Evolutionary conservation across 495 filamentous ascomycete species (phyloP).

Genomic region (Podospora didyma): DNA sequence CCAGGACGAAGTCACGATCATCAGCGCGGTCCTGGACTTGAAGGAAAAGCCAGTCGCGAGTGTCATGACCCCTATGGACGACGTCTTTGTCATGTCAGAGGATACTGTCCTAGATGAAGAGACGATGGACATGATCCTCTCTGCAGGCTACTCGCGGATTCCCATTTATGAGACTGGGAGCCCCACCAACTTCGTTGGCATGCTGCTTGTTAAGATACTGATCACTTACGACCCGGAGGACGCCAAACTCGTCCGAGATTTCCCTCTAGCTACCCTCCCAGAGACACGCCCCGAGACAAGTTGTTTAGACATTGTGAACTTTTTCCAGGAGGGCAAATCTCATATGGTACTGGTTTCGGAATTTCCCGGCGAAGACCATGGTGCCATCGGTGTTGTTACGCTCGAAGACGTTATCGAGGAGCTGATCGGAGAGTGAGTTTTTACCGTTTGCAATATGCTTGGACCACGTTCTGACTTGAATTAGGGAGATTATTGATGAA

Average conservation of each 20-base stretch:
- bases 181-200: constrained; percentile 83
- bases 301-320: constrained; percentile 97
- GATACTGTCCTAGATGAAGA: constrained; percentile 86
- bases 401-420: constrained; percentile 98
- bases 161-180: constrained; percentile 88
- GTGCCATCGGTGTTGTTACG: constrained; percentile 89
- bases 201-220: constrained; percentile 96
- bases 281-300: constrained; percentile 93
- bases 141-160: constrained; percentile 90
- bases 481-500: constrained; percentile 72
- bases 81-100: constrained; percentile 91
- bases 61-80: constrained; percentile 98
- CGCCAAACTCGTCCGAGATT: constrained; percentile 75
- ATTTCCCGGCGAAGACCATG: constrained; percentile 79
- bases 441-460: not conserved
- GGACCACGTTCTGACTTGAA: constrained; percentile 9
- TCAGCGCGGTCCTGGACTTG: constrained; percentile 90
- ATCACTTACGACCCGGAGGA: constrained; percentile 99
- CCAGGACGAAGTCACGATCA: constrained; percentile 97
- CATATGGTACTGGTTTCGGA: constrained; percentile 98
- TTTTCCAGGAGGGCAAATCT: constrained; percentile 98
- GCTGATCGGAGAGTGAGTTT: constrained; percentile 87
- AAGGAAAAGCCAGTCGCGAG: constrained; percentile 92
- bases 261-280: constrained; percentile 87
- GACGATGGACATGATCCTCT: constrained; percentile 89